phyloP scores from a whole-genome alignment of 73 alveolate genomes.

The Symbiodinium pilosum region DNA sequence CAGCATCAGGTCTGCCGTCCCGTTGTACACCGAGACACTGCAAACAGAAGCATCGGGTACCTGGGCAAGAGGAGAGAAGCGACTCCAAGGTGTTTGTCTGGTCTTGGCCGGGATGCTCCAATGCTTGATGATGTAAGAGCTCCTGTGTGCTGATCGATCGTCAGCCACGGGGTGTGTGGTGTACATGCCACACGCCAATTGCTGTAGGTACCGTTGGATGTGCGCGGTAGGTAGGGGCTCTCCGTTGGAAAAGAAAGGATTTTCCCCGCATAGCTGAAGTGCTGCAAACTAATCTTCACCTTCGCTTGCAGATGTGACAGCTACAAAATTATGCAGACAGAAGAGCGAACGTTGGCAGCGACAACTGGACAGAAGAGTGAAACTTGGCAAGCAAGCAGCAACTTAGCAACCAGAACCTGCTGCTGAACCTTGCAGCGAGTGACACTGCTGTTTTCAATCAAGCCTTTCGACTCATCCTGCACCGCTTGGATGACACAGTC shows the following conservation, averaged over 20 bases:
- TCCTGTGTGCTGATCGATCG: constrained; percentile 17
- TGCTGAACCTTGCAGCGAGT: not conserved
- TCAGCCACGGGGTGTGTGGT: constrained; percentile 21
- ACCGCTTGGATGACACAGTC: constrained; percentile 19
- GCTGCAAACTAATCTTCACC: constrained; percentile 7
- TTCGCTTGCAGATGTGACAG: not conserved
- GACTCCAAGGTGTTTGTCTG: not conserved
- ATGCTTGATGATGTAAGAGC: not conserved
- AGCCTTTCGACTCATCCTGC: not conserved
- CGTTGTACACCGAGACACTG: constrained; percentile 26
- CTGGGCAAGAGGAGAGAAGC: not conserved
- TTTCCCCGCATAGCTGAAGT: constrained; percentile 9
- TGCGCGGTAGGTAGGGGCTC: not conserved
- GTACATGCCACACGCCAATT: constrained; percentile 38
- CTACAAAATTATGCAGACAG: too few species aligned
- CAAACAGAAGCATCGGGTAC: not conserved
- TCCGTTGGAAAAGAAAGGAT: constrained; percentile 2
- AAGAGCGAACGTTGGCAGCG: too few species aligned
- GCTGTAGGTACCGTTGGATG: constrained; percentile 1
- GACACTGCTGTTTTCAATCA: not conserved
- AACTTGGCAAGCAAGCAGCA: too few species aligned
- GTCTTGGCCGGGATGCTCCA: not conserved
- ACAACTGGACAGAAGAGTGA: too few species aligned
- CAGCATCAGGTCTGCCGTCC: constrained; percentile 14
- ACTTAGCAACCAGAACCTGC: too few species aligned